A percentile compares a stretch with the other conserved stretches of the same genome.
These are phyloP conservation scores for Trichosanthes truncata DNA, from an alignment of 306 rosid genomes.

Conservation along the genomic window DNA sequence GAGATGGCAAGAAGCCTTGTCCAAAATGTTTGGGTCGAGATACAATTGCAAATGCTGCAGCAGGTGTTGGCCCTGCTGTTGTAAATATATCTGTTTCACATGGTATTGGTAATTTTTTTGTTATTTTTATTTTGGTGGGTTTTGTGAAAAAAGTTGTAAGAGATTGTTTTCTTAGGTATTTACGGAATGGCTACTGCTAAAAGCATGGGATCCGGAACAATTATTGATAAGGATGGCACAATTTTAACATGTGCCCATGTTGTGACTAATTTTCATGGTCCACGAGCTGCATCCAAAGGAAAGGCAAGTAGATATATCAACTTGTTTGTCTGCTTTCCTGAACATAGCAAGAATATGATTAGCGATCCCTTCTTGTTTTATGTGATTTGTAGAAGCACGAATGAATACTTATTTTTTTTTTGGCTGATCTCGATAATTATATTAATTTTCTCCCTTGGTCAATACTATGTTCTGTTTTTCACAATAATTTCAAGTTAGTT, in stretches of 20 bases:
- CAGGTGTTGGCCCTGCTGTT: constrained; percentile 77
- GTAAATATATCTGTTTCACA: constrained; percentile 62
- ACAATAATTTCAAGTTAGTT: not conserved
- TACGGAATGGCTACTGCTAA: constrained; percentile 35
- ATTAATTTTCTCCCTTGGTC: not conserved
- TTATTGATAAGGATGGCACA: constrained; percentile 71
- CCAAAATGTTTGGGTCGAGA: constrained; percentile 52
- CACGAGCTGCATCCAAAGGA: constrained; percentile 41
- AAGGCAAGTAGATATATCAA: constrained; percentile 42
- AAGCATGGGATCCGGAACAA: constrained; percentile 77
- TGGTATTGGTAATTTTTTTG: constrained; percentile 18
- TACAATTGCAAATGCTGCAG: constrained; percentile 79
- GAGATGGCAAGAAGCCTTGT: constrained; percentile 30
- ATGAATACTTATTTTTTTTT: not conserved
- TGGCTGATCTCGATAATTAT: not conserved
- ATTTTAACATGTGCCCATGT: constrained; percentile 88
- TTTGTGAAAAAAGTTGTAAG: not conserved
- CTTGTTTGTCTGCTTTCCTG: not conserved
- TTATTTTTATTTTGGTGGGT: not conserved
- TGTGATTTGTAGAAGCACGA: not conserved
- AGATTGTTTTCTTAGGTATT: constrained; percentile 23
- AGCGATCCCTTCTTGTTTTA: not conserved
- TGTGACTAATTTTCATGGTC: constrained; percentile 53
- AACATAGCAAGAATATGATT: not conserved
- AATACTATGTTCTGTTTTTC: not conserved